phyloP scores from a whole-genome alignment of 352 stramenopile species.

The Phytophthora cactorum region DNA sequence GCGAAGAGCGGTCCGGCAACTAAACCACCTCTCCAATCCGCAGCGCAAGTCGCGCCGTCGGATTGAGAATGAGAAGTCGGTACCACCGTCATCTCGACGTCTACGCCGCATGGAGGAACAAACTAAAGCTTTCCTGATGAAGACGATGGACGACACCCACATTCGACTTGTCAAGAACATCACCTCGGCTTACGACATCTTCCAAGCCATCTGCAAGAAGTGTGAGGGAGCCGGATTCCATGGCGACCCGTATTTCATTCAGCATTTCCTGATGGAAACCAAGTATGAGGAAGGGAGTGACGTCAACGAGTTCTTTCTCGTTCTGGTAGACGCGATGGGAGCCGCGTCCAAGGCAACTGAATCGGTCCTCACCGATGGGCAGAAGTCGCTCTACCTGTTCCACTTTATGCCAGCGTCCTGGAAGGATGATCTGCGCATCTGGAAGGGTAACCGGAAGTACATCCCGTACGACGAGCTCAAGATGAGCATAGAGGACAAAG shows the following conservation, averaged over 20 bases:
- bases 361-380: constrained; percentile 10
- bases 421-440: constrained; percentile 6
- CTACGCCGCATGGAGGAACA: constrained; percentile 13
- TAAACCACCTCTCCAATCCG: neutral
- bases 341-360: constrained; percentile 7
- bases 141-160: constrained; percentile 15
- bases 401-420: constrained; percentile 2
- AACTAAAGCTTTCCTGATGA: constrained; percentile 8
- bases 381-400: constrained; percentile 5
- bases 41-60: neutral
- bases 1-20: neutral
- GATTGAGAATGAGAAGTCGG: neutral
- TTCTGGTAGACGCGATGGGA: constrained; percentile 3
- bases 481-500: neutral
- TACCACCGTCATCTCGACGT: neutral
- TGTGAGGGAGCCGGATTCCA: neutral
- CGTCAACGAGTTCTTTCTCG: constrained; percentile 1
- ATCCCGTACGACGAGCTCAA: neutral
- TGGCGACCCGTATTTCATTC: constrained; percentile 10
- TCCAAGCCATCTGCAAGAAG: constrained; percentile 6
- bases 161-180: constrained; percentile 18
- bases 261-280: neutral
- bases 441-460: neutral
- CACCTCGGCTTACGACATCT: constrained; percentile 12
- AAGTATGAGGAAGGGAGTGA: constrained; percentile 10